Base-by-base conservation (phyloP, 371 early-diverging fungal species). In the Circinella umbellata region DNA sequence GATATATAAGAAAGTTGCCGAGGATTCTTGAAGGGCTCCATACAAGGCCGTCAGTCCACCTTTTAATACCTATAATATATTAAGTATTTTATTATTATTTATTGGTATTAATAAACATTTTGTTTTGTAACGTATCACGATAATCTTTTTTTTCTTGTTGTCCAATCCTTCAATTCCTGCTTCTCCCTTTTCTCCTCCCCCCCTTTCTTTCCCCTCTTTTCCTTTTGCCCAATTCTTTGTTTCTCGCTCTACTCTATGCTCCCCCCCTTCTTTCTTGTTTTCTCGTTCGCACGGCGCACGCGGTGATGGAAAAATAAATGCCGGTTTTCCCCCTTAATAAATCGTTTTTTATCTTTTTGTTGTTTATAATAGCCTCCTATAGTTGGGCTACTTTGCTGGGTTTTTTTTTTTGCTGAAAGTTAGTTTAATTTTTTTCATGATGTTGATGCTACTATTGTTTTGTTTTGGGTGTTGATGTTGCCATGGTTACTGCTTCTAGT, bases 1-100 rank as follows among this genome's bases (percentile, higher is more conserved):
- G 83, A 70, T 90, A 90, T 13, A 89, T 76, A 11, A 90, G 64
- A 66, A 90, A 90, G 60, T 90, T 90, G 59, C 86, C 86, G 10
- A 88, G 63, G 35, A 89, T 88, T 17, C 93, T 88, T 34, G 88
- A 88, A 3, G 92, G 91, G 34, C 90, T 87, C 93, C 92, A 91
- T 0, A 85, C 77, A 1, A 80, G 76, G 9, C 91, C 90, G 69
- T 92, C 93, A 0, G 93, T 93, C 93, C 93, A 93, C 3, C 93
- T 80, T 67, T 90, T 90, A 75, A 92, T 92, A 7, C 91, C 84
- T 83, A 46, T 60, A 42, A 3, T 46, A 27, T 10, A 38, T 39
- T 14, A 54, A 37, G 42, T 37, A 35, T 27, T 27, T 27, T 27
- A 27, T 27, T 27, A 27, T 27, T 27, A 27, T 27, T 27, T 27